phyloP scores from a whole-genome alignment of 2,329 filamentous ascomycete species.

The Aspergillus brasiliensis region DNA sequence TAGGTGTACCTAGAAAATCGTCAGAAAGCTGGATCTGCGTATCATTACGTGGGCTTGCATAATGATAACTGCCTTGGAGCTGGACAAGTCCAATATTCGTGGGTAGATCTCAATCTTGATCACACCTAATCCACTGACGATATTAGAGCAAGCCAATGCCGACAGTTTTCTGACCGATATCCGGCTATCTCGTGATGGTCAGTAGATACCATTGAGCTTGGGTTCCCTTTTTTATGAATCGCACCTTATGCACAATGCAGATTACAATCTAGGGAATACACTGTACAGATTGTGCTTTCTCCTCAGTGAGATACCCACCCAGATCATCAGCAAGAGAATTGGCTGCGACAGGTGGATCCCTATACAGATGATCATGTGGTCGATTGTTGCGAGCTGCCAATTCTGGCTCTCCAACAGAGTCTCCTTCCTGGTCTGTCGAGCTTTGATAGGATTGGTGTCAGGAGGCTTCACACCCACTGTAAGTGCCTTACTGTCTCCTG shows the following conservation, averaged over 20 bases:
- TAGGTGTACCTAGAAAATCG: conserved; percentile 29
- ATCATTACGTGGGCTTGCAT: conserved; percentile 43
- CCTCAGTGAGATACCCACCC: conserved; percentile 57
- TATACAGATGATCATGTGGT: conserved; percentile 51
- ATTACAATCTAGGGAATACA: conserved; percentile 52
- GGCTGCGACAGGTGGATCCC: conserved; percentile 60
- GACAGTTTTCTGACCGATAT: conserved; percentile 56
- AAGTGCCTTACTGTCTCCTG: conserved; percentile 4
- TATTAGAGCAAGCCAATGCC: conserved; percentile 52
- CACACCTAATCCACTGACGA: conserved; percentile 41
- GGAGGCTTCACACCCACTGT: conserved; percentile 49
- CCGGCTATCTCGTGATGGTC: conserved; percentile 28
- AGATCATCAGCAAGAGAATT: conserved; percentile 58
- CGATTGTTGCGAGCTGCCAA: conserved; percentile 42
- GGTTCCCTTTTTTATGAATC: background rate
- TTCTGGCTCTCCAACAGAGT: conserved; percentile 49
- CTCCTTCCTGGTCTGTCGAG: conserved; percentile 42
- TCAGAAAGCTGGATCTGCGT: conserved; percentile 24
- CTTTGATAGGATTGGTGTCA: conserved; percentile 49
- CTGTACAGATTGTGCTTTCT: conserved; percentile 59
- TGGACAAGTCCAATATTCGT: conserved; percentile 58
- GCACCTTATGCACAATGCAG: background rate
- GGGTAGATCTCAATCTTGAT: conserved; percentile 45
- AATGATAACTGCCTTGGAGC: conserved; percentile 62
- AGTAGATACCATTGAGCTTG: background rate